Evolutionary conservation across 306 rosid genomes (phyloP).

Genomic region (Vicia villosa): DNA sequence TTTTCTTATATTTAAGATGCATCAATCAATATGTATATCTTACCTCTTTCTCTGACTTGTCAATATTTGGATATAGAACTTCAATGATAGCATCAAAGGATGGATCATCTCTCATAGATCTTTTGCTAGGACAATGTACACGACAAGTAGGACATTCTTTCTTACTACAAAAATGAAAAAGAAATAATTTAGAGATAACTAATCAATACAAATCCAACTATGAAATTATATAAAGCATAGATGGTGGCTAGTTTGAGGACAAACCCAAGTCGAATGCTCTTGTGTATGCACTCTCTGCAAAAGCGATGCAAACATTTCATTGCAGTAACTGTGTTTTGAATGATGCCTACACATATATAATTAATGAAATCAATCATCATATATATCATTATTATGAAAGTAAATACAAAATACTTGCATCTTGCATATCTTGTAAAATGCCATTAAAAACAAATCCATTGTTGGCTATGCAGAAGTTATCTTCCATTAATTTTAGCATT

Average conservation of each 20-base stretch:
- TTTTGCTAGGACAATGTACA: slow-evolving; percentile 77
- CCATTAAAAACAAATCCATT: no score
- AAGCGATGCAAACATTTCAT: slow-evolving; percentile 89
- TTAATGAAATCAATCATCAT: slow-evolving; percentile 15
- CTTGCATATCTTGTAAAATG: background rate
- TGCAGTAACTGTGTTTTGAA: slow-evolving; percentile 70
- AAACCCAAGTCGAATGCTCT: slow-evolving; percentile 75
- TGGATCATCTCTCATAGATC: slow-evolving; percentile 67
- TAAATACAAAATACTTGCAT: background rate
- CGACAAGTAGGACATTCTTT: slow-evolving; percentile 88
- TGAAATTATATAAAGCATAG: background rate
- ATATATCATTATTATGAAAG: background rate
- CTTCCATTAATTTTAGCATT: no score
- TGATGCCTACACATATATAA: slow-evolving; percentile 59
- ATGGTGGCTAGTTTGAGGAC: slow-evolving; percentile 16
- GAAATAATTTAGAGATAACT: background rate
- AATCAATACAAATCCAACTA: slow-evolving; percentile 5
- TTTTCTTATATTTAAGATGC: slow-evolving; percentile 15
- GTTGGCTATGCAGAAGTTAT: no score
- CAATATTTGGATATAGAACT: slow-evolving; percentile 63
- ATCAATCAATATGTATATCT: background rate
- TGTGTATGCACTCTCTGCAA: slow-evolving; percentile 83
- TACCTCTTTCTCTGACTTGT: slow-evolving; percentile 73
- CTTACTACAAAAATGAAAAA: slow-evolving; percentile 45
- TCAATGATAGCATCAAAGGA: slow-evolving; percentile 57